These are phyloP conservation scores for Colletotrichum sp. DNA, from an alignment of 2,329 filamentous ascomycete species.

Conservation along the genomic window DNA sequence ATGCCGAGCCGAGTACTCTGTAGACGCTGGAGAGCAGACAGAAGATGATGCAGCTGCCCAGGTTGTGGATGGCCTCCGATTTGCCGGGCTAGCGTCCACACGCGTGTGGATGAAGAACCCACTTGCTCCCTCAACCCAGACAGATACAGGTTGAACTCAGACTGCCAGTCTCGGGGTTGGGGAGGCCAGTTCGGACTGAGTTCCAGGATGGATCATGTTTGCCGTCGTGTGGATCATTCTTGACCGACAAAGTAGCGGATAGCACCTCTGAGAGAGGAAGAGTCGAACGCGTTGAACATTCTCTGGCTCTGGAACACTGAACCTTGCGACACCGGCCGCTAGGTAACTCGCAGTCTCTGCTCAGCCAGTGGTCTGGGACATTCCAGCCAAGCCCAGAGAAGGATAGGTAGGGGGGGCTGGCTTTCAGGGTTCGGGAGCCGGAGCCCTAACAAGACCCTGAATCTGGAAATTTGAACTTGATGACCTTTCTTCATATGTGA, in stretches of 20 bases:
- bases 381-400: not conserved
- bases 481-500: not conserved
- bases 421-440: constrained; percentile 4
- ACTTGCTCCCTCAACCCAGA: not conserved
- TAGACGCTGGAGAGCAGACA: not conserved
- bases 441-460: constrained; percentile 19
- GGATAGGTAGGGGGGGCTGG: not conserved
- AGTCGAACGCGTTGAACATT: not conserved
- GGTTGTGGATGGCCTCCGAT: not conserved
- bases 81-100: not conserved
- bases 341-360: not conserved
- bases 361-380: not conserved
- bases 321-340: constrained; percentile 12
- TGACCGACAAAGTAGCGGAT: not conserved
- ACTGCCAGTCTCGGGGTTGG: not conserved
- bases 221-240: not conserved
- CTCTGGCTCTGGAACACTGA: not conserved
- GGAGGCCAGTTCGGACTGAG: not conserved
- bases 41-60: not conserved
- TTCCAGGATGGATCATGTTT: not conserved
- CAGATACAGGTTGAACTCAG: not conserved
- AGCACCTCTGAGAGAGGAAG: not conserved
- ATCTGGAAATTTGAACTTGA: not conserved
- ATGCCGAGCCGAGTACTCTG: not conserved
- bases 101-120: not conserved